Percentiles rank a stretch among this genome's conserved stretches.
Evolutionary conservation across 257 asterid genomes (phyloP).

Genomic region (Voacanga thouarsii): DNA sequence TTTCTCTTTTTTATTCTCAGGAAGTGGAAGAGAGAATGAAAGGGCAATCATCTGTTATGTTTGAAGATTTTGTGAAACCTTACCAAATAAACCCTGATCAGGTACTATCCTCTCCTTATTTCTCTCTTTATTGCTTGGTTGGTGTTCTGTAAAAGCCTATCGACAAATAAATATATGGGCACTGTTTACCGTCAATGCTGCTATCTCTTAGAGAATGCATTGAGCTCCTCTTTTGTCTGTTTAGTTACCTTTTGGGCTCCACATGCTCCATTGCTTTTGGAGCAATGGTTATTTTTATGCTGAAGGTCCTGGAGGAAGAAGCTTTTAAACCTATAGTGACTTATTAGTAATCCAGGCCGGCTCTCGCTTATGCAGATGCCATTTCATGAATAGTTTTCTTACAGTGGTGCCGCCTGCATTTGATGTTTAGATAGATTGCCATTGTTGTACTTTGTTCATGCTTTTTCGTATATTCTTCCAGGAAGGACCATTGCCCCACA

Average conservation of each 20-base stretch:
- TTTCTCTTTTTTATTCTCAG: constrained; percentile 37
- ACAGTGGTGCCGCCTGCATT: not conserved
- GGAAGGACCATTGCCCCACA: constrained; percentile 84
- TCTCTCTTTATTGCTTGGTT: not conserved
- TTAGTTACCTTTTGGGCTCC: not conserved
- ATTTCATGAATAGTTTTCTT: not conserved
- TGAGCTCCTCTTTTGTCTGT: not conserved
- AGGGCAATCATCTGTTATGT: constrained; percentile 69
- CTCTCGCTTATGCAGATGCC: not conserved
- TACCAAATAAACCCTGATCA: constrained; percentile 68
- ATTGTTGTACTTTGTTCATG: not conserved
- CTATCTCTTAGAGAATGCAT: not conserved
- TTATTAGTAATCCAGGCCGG: not conserved
- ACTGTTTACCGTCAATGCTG: not conserved
- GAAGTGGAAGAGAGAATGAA: constrained; percentile 79
- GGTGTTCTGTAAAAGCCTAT: not conserved
- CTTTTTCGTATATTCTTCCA: constrained; percentile 25
- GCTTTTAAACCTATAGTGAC: not conserved
- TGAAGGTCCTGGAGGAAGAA: not conserved
- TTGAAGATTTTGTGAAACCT: constrained; percentile 89
- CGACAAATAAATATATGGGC: not conserved
- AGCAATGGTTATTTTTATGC: not conserved
- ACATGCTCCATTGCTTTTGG: not conserved
- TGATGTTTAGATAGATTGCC: not conserved
- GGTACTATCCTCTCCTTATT: constrained; percentile 37